Evolutionary conservation across 192 early-diverging fungal genomes (phyloP).

Genomic region (Coemansia brasiliensis): DNA sequence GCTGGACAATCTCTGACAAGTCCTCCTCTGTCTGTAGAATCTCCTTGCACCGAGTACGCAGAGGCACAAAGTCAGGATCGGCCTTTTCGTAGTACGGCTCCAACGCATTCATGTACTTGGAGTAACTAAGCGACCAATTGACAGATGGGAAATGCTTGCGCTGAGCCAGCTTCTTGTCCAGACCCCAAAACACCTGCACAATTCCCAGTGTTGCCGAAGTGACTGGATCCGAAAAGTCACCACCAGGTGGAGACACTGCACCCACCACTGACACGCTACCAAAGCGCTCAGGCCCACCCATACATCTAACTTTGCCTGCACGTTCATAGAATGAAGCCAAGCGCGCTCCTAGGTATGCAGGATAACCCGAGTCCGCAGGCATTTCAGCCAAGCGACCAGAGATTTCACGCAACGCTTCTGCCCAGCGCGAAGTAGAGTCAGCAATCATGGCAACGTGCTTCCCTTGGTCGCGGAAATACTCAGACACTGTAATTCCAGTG

Average conservation of each 20-base stretch:
- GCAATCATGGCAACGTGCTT: constrained; percentile 99
- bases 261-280: constrained; percentile 98
- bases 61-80: constrained; percentile 89
- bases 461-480: constrained; percentile 99
- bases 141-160: constrained; percentile 99
- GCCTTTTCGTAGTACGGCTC: constrained; percentile 93
- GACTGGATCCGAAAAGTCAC: constrained; percentile 99
- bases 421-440: constrained; percentile 99
- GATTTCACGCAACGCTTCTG: constrained; percentile 99
- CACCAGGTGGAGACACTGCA: constrained; percentile 99
- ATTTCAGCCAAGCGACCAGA: constrained; percentile 99
- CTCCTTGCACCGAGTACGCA: constrained; percentile 95
- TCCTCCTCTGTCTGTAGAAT: constrained; percentile 99
- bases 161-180: constrained; percentile 99
- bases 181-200: constrained; percentile 99
- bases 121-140: constrained; percentile 98
- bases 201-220: constrained; percentile 96
- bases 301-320: constrained; percentile 94
- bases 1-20: constrained; percentile 98
- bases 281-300: constrained; percentile 90
- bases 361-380: constrained; percentile 98
- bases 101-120: constrained; percentile 97
- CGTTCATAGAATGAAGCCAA: constrained; percentile 99
- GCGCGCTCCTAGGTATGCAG: constrained; percentile 96
- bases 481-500: constrained; percentile 98